Evolutionary conservation across 2,329 filamentous ascomycete species (phyloP), one percentile per base, ranked within the genome.

Genomic region (Penicillium sp.): DNA sequence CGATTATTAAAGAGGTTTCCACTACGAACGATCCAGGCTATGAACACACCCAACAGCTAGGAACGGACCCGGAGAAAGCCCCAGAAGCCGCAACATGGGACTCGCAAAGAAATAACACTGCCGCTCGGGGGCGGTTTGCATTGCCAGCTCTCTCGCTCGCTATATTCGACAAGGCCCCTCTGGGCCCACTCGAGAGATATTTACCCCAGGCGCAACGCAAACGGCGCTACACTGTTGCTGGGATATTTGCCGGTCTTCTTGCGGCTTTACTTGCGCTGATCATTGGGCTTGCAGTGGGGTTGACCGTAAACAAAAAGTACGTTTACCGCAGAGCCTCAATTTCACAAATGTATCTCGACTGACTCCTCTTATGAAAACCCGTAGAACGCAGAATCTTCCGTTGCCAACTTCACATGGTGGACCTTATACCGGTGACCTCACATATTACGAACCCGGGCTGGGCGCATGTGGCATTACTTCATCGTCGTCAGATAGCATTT

Each of bases 401-500:
- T 73, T 83, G 7, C 81, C 81, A 2, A 74, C 72, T 23, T 77
- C 65, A 42, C 63, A 80, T 55, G 74, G 76, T 11, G 74, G 78
- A 1, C 77, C 79, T 0, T 83, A 82, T 64, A 79, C 74, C 3
- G 87, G 86, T 52, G 85, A 89, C 50, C 69, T 89, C 51, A 90
- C 87, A 0, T 92, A 85, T 74, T 92, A 88, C 69, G 74, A 76
- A 18, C 82, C 87, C 0, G 82, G 71, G 0, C 77, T 90, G 3
- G 89, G 89, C 12, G 85, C 88, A 0, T 93, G 90, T 67, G 89
- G 89, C 5, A 71, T 80, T 30, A 77, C 72, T 1, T 83, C 81
- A 53, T 71, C 67, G 1, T 74, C 78, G 7, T 71, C 68, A 7
- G 86, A 91, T 56, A 66, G 79, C 56, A 82, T 92, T 42, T 86